A percentile compares a stretch with the other conserved stretches of the same genome.
Evolutionary conservation across 345 rosid genomes (phyloP).

Genomic region (Cochlearia excelsa): DNA sequence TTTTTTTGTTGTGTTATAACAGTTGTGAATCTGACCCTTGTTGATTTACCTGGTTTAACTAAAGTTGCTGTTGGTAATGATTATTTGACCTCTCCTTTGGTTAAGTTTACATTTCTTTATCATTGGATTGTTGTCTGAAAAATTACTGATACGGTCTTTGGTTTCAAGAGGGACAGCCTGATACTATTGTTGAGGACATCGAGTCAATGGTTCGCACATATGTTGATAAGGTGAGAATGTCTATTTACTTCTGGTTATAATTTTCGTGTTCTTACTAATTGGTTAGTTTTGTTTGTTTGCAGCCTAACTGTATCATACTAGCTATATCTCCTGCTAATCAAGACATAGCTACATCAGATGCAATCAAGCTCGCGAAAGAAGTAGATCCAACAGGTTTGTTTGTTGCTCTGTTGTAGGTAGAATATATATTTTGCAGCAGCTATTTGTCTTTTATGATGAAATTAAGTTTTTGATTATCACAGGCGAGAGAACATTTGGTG

Average conservation of each 20-base stretch:
- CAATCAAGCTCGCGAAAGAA: constrained; percentile 82
- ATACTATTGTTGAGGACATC: constrained; percentile 75
- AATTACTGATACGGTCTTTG: constrained; percentile 16
- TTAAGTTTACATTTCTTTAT: constrained; percentile 8
- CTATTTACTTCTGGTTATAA: not conserved
- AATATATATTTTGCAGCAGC: not conserved
- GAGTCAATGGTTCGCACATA: constrained; percentile 88
- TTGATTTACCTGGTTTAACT: constrained; percentile 93
- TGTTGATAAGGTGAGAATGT: constrained; percentile 72
- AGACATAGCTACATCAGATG: constrained; percentile 96
- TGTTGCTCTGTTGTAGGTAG: constrained; percentile 5
- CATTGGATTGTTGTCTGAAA: not conserved
- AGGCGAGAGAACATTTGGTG: constrained; percentile 99
- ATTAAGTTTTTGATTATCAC: not conserved
- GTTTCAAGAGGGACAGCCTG: constrained; percentile 90
- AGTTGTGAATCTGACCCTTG: constrained; percentile 94
- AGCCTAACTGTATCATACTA: constrained; percentile 87
- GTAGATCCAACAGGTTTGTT: constrained; percentile 81
- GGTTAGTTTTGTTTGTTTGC: constrained; percentile 26
- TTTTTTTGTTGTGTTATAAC: constrained; percentile 25
- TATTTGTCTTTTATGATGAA: not conserved
- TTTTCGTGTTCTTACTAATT: not conserved
- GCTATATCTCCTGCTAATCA: constrained; percentile 98
- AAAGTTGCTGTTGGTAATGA: constrained; percentile 88
- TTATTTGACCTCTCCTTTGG: not conserved